Evolutionary conservation across 495 filamentous ascomycete species (phyloP), one percentile per base, ranked within the genome.

Genomic region (Sabuloglossum arenarium): DNA sequence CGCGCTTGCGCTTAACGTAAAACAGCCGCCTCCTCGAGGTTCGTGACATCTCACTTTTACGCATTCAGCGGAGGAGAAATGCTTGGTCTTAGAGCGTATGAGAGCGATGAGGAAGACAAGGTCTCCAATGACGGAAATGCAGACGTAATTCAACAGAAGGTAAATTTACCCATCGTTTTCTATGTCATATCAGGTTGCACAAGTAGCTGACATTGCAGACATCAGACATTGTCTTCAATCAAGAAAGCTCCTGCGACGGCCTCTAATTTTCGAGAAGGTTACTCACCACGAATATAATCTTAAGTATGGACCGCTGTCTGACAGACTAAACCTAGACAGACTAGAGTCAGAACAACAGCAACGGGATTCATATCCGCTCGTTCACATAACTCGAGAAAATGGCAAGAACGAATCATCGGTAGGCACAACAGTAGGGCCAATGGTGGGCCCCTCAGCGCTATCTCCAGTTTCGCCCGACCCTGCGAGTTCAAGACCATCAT

Each of bases 401-500:
- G 47, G 14, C 24, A 28, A 51, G 28, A 6, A 11, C 47, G 25
- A 19, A 3, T 11, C 24, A 14, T 12, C 28, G 27, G 28, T 51
- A 27, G 47, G 47, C 1, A 8, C 53, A 54, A 28, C 21, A 11
- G 23, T 51, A 25, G 56, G 56, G 23, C 57, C 57, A 45, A 37
- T 55, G 29, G 24, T 57, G 14, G 57, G 57, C 21, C 57, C 57
- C 19, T 30, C 37, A 10, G 51, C 5, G 4, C 52, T 16, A 21
- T 37, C 51, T 57, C 28, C 30, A 28, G 29, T 11, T 24, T 25
- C 57, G 39, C n/a, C 39, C 10, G 57, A 59, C 6, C 19, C 16
- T 24, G 34, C 34, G 19, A 49, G 37, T n/a, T 58, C 53, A 8
- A 45, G 32, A 49, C 79, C 78, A 9, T 67, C 72, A 52, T 91